These are phyloP conservation scores for Coemansia sp. DNA, from an alignment of 192 early-diverging fungal genomes.

Conservation along the genomic window DNA sequence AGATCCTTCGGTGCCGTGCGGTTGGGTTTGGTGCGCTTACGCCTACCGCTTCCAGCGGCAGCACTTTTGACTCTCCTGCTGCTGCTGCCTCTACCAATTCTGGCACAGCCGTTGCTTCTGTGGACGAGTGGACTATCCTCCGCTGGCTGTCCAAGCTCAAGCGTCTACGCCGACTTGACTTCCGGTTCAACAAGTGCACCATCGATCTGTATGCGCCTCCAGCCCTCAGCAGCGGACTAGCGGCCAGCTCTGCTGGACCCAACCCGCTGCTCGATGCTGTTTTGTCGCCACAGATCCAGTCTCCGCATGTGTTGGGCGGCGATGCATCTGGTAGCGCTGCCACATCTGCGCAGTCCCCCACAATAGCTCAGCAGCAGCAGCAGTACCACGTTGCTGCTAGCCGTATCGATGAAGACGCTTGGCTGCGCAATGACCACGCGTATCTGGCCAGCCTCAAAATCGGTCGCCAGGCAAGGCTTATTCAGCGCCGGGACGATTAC, in stretches of 20 bases:
- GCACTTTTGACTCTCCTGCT: constrained; percentile 17
- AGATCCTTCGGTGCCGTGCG: constrained; percentile 41
- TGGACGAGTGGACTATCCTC: constrained; percentile 18
- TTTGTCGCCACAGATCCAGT: constrained; percentile 37
- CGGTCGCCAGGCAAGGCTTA: constrained; percentile 14
- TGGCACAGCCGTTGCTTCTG: not conserved
- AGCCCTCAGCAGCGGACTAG: not conserved
- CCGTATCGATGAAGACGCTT: constrained; percentile 42
- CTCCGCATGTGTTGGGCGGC: constrained; percentile 30
- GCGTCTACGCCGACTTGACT: constrained; percentile 33
- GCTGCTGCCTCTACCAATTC: not conserved
- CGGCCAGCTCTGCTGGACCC: not conserved
- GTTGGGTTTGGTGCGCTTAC: constrained; percentile 30
- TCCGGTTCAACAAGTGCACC: constrained; percentile 49
- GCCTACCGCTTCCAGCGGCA: not conserved
- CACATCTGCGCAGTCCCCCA: constrained; percentile 1
- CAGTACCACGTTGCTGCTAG: constrained; percentile 2
- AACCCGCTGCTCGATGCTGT: constrained; percentile 29
- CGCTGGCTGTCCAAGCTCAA: constrained; percentile 24
- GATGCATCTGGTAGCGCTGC: not conserved
- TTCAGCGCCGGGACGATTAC: constrained; percentile 41
- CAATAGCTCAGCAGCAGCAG: constrained; percentile 3
- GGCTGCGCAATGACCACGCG: constrained; percentile 39
- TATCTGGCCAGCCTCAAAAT: constrained; percentile 31
- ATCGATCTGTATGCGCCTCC: constrained; percentile 42